Conservation (phyloP, 129 eudicot species). For the Flaveria brownii region DNA sequence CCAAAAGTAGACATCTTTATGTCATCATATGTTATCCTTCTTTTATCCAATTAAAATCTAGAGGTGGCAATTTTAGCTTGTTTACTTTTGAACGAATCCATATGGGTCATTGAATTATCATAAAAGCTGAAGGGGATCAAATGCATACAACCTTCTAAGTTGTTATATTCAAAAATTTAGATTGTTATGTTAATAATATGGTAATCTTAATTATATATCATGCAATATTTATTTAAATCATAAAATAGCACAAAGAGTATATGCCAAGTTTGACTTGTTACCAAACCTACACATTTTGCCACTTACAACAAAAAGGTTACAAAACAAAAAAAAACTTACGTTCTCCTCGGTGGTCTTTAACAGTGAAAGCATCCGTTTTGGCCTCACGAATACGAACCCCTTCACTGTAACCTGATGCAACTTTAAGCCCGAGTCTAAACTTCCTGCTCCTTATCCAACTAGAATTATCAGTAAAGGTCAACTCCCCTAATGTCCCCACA, state of each 20-base stretch:
- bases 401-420: slow-evolving; percentile 69
- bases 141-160: too few relatives aligned
- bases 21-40: too few relatives aligned
- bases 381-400: slow-evolving; percentile 85
- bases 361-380: slow-evolving; percentile 91
- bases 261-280: not conserved
- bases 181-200: not conserved
- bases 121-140: too few relatives aligned
- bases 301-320: not conserved
- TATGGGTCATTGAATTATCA: too few relatives aligned
- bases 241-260: not conserved
- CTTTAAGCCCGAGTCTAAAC: slow-evolving; percentile 89
- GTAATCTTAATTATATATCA: not conserved
- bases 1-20: slow-evolving; percentile 2
- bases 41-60: too few relatives aligned
- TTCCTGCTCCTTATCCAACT: slow-evolving; percentile 99
- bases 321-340: slow-evolving; percentile 48
- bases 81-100: too few relatives aligned
- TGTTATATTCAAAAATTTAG: not conserved
- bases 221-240: not conserved
- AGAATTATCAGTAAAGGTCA: slow-evolving; percentile 93
- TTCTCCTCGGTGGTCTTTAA: slow-evolving; percentile 98
- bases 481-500: slow-evolving; percentile 92
- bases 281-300: slow-evolving; percentile 5
- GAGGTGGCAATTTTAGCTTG: too few relatives aligned